These are phyloP conservation scores for Phlebopus sp. DNA, from an alignment of 1,284 basidiomycete genomes.

Conservation along the genomic window DNA sequence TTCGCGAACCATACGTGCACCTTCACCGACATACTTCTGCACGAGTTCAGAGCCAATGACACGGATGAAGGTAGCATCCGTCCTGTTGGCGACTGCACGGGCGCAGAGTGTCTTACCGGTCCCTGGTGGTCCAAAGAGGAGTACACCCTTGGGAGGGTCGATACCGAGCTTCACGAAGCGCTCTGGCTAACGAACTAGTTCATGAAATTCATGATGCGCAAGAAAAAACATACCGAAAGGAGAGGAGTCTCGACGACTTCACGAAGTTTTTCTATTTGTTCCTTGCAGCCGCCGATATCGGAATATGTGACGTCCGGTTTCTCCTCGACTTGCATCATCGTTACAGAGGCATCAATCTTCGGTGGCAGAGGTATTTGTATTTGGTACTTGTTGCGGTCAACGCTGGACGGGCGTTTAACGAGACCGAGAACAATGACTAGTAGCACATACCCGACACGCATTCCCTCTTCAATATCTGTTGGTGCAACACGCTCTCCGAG, in stretches of 20 bases:
- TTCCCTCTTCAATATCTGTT: conserved; percentile 99
- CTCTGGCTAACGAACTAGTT: conserved; percentile 71
- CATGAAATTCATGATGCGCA: conserved; percentile 9
- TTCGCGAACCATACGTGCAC: conserved; percentile 98
- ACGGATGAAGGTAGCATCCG: conserved; percentile 98
- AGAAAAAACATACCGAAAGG: conserved; percentile 67
- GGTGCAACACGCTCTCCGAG: conserved; percentile 95
- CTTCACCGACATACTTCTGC: conserved; percentile 99
- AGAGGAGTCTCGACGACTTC: conserved; percentile 99
- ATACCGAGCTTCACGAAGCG: conserved; percentile 98
- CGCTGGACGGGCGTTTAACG: conserved; percentile 40
- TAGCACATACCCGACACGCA: conserved; percentile 92
- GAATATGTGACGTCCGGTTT: conserved; percentile 99
- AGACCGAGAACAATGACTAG: not conserved
- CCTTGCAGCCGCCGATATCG: conserved; percentile 98
- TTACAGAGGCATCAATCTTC: conserved; percentile 98
- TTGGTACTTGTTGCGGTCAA: conserved; percentile 95
- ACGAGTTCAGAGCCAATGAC: conserved; percentile 99
- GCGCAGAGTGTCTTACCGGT: conserved; percentile 99
- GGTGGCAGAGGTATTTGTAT: conserved; percentile 99
- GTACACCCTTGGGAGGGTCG: conserved; percentile 97
- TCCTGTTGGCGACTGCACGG: conserved; percentile 96
- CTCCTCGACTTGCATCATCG: conserved; percentile 99
- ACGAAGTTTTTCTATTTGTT: conserved; percentile 98
- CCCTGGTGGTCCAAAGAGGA: conserved; percentile 95